phyloP scores from a whole-genome alignment of 1,284 basidiomycete species.

The Omphalotus olearius region DNA sequence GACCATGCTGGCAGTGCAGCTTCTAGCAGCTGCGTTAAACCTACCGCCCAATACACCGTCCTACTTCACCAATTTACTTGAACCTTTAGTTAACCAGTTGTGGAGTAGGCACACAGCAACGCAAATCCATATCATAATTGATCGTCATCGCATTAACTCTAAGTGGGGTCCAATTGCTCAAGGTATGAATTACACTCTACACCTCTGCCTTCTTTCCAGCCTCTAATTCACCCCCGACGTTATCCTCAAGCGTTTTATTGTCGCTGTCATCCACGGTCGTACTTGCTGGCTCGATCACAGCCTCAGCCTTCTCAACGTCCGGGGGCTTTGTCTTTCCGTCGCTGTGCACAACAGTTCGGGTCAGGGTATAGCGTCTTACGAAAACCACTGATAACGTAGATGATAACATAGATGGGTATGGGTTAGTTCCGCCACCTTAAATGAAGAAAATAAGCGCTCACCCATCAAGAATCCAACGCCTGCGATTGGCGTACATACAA shows the following conservation, averaged over 20 bases:
- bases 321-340: not conserved
- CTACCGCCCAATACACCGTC: too few relatives aligned
- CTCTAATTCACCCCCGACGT: not conserved
- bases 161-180: not conserved
- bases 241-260: not conserved
- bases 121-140: not conserved
- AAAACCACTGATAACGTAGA: slow-evolving; percentile 38
- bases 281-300: not conserved
- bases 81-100: too few relatives aligned
- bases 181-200: not conserved
- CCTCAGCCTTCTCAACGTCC: slow-evolving; percentile 5
- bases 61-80: too few relatives aligned
- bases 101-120: too few relatives aligned
- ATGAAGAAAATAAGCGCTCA: slow-evolving; percentile 26
- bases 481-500: slow-evolving; percentile 58
- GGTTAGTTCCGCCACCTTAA: not conserved
- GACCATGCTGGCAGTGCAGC: too few relatives aligned
- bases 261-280: not conserved
- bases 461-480: slow-evolving; percentile 58
- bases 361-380: slow-evolving; percentile 58
- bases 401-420: slow-evolving; percentile 1
- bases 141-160: not conserved
- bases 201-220: not conserved
- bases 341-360: slow-evolving; percentile 37
- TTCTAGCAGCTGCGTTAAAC: too few relatives aligned